A percentile compares a stretch with the other conserved stretches of the same genome.
Evolutionary conservation across 1,284 basidiomycete species (phyloP).

Genomic region (Polyporus tsugae): DNA sequence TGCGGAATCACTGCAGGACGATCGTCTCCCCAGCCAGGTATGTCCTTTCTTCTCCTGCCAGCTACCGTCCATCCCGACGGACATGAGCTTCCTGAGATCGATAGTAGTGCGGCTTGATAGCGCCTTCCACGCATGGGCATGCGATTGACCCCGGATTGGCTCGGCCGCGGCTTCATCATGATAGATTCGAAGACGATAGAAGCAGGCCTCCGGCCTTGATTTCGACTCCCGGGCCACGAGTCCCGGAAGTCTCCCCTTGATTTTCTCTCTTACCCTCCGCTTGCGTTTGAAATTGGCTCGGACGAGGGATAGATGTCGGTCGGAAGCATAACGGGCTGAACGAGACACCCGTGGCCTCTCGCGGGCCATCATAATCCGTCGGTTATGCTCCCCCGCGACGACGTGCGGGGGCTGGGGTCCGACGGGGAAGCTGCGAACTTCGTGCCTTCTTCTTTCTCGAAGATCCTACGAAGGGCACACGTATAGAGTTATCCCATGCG

Average conservation of each 20-base stretch:
- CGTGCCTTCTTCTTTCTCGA: slow-evolving; percentile 20
- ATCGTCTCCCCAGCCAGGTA: slow-evolving; percentile 4
- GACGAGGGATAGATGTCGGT: neutral
- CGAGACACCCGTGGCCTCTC: neutral
- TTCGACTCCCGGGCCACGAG: slow-evolving; percentile 14
- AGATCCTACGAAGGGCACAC: slow-evolving; percentile 10
- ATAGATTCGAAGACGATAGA: slow-evolving; percentile 22
- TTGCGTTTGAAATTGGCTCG: neutral
- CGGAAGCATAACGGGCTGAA: neutral
- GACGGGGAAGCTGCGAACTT: slow-evolving; percentile 15
- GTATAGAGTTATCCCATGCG: neutral
- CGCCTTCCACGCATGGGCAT: slow-evolving; percentile 16
- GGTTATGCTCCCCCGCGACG: neutral
- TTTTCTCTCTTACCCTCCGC: neutral
- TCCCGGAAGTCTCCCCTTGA: neutral
- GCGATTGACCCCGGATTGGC: slow-evolving; percentile 30
- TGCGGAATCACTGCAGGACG: slow-evolving; percentile 1
- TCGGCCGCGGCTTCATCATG: slow-evolving; percentile 11
- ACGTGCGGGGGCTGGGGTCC: neutral
- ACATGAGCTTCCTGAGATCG: slow-evolving; percentile 32
- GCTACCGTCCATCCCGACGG: slow-evolving; percentile 29
- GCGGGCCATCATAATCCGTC: neutral
- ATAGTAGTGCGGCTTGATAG: slow-evolving; percentile 30
- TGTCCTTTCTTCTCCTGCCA: slow-evolving; percentile 20
- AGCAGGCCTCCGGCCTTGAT: slow-evolving; percentile 13